A percentile compares a stretch with the other conserved stretches of the same genome.
Evolutionary conservation across 768 basidiomycete species (phyloP).

Genomic region (Hirschioporus abietinus): DNA sequence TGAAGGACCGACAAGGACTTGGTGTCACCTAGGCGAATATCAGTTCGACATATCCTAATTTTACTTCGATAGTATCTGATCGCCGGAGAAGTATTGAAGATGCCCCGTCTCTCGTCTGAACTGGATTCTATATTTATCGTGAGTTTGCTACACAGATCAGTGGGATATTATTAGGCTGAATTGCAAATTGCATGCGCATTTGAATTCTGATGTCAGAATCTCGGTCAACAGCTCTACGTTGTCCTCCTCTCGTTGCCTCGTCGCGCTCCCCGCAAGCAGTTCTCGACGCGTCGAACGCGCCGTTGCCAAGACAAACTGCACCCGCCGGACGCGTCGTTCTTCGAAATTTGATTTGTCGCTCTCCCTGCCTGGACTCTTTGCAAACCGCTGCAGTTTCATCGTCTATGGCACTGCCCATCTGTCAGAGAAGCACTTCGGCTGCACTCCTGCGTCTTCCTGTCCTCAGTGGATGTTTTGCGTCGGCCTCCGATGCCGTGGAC

Average conservation of each 20-base stretch:
- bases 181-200: background rate
- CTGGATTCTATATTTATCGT: background rate
- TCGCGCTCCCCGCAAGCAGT: background rate
- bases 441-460: background rate
- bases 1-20: too few species aligned
- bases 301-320: background rate
- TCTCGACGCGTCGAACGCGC: background rate
- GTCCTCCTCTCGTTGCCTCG: background rate
- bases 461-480: background rate
- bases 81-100: too few species aligned
- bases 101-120: background rate
- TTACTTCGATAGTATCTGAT: too few species aligned
- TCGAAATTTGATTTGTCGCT: background rate
- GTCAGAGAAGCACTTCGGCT: background rate
- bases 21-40: too few species aligned
- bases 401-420: background rate
- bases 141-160: background rate
- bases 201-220: background rate
- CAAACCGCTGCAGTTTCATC: background rate
- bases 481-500: background rate
- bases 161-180: too few species aligned
- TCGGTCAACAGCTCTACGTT: background rate
- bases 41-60: too few species aligned
- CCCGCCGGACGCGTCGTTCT: background rate
- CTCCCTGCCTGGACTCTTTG: background rate